phyloP scores from a whole-genome alignment of 225 moss, liverwort and hornwort species.

The Polytrichum formosum region DNA sequence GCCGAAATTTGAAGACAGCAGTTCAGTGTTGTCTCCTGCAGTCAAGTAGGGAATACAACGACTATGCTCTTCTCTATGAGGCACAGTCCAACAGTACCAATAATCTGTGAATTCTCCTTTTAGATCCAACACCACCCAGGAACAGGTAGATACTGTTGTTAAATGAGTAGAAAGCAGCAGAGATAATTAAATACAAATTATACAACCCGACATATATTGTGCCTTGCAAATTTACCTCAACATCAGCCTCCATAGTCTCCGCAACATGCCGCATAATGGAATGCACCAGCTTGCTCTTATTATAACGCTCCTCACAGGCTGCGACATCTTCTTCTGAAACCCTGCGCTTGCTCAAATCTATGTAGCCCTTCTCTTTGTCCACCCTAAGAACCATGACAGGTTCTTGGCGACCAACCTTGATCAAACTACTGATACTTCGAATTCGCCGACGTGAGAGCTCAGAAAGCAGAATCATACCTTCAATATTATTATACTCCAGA shows the following conservation, averaged over 20 bases:
- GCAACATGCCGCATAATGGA: slow-evolving; percentile 71
- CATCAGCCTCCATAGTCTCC: slow-evolving; percentile 1
- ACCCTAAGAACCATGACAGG: slow-evolving; percentile 97
- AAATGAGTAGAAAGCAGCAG: no score
- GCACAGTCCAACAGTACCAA: no score
- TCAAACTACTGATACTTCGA: slow-evolving; percentile 94
- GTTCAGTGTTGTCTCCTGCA: no score
- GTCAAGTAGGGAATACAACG: no score
- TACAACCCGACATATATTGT: not conserved
- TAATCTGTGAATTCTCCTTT: no score
- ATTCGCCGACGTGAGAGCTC: slow-evolving; percentile 90
- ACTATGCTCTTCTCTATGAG: no score
- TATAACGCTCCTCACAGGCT: slow-evolving; percentile 89
- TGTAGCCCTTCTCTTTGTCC: slow-evolving; percentile 94
- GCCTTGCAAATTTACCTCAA: slow-evolving; percentile 1
- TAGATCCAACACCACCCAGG: no score
- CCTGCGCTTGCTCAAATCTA: slow-evolving; percentile 96
- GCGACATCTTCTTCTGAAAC: slow-evolving; percentile 93
- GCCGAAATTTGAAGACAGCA: no score
- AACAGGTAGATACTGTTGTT: no score
- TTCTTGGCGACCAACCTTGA: slow-evolving; percentile 95
- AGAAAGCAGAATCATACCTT: slow-evolving; percentile 94
- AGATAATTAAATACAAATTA: not conserved
- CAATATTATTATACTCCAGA: slow-evolving; percentile 91
- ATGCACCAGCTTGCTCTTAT: slow-evolving; percentile 96